These are phyloP conservation scores for Penicillium crustosum DNA, from an alignment of 2,329 filamentous ascomycete species.

Conservation along the genomic window DNA sequence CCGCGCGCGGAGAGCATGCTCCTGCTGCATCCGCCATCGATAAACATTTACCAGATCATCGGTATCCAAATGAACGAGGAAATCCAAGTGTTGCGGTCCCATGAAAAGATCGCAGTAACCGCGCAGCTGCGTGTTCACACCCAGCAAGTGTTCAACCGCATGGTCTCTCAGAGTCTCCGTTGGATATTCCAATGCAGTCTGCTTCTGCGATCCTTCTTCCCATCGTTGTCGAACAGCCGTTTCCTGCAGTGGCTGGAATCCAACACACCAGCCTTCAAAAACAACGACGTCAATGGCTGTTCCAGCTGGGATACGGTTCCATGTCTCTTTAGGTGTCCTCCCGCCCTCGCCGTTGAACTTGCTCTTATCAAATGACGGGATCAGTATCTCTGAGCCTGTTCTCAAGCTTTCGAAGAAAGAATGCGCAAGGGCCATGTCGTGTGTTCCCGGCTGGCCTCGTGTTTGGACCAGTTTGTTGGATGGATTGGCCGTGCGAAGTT, in stretches of 20 bases:
- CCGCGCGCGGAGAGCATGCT: conserved; percentile 11
- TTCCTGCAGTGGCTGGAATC: conserved; percentile 16
- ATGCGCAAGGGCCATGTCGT: conserved; percentile 14
- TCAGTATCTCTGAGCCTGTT: neutral
- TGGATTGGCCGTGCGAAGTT: conserved; percentile 7
- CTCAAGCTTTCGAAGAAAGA: conserved; percentile 13
- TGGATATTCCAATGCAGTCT: neutral
- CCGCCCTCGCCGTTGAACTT: conserved; percentile 19
- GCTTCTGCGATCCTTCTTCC: neutral
- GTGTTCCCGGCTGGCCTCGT: conserved; percentile 19
- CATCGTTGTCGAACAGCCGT: neutral
- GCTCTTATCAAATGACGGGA: conserved; percentile 21
- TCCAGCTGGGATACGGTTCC: conserved; percentile 8
- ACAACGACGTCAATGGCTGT: conserved; percentile 15
- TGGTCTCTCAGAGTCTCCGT: conserved; percentile 16
- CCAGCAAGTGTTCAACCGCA: conserved; percentile 12
- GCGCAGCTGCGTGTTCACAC: conserved; percentile 10
- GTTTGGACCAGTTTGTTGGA: conserved; percentile 16
- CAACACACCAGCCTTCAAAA: conserved; percentile 22
- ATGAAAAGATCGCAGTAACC: conserved; percentile 17
- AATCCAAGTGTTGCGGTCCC: conserved; percentile 18
- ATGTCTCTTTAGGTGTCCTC: conserved; percentile 7
- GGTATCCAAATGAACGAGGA: conserved; percentile 18
- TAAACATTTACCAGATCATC: conserved; percentile 18
- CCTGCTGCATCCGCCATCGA: conserved; percentile 19